Conservation (phyloP, 176 grass and related monocot species). For the Bonia amplexicaulis region DNA sequence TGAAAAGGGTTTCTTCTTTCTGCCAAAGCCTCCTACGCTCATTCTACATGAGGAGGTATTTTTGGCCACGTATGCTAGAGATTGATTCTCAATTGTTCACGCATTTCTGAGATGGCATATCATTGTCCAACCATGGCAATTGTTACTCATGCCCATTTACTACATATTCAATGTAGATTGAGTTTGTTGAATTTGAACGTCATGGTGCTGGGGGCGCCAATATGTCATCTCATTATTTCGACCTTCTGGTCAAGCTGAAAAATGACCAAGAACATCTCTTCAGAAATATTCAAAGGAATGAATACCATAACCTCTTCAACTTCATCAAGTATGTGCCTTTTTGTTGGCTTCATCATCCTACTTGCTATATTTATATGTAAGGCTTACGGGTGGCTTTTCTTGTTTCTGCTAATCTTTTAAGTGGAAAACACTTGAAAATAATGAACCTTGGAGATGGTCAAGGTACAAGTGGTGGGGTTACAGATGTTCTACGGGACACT, state of each 20-base stretch:
- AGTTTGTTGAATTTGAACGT: slow-evolving; percentile 80
- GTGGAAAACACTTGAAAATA: slow-evolving; percentile 86
- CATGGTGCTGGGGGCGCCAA: slow-evolving; percentile 68
- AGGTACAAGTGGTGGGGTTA: slow-evolving; percentile 57
- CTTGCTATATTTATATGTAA: slow-evolving; percentile 20
- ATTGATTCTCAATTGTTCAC: slow-evolving; percentile 6
- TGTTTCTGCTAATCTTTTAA: slow-evolving; percentile 41
- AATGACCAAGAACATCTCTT: slow-evolving; percentile 88
- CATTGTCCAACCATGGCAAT: neutral
- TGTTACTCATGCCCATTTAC: slow-evolving; percentile 4
- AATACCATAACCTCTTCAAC: slow-evolving; percentile 86
- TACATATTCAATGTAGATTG: slow-evolving; percentile 51
- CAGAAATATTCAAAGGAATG: slow-evolving; percentile 86
- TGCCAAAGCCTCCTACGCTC: slow-evolving; percentile 96
- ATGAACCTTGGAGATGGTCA: slow-evolving; percentile 88
- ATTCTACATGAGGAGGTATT: slow-evolving; percentile 95
- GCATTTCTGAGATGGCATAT: slow-evolving; percentile 4
- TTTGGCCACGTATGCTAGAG: slow-evolving; percentile 26
- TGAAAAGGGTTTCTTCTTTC: slow-evolving; percentile 97
- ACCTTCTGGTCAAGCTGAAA: slow-evolving; percentile 70
- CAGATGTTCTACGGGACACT: slow-evolving; percentile 65
- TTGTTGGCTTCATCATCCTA: neutral
- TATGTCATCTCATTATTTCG: slow-evolving; percentile 82
- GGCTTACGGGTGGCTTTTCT: slow-evolving; percentile 3
- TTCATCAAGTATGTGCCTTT: slow-evolving; percentile 61